Evolutionary conservation across 495 filamentous ascomycete species (phyloP).

Genomic region (Penicillium lagena): DNA sequence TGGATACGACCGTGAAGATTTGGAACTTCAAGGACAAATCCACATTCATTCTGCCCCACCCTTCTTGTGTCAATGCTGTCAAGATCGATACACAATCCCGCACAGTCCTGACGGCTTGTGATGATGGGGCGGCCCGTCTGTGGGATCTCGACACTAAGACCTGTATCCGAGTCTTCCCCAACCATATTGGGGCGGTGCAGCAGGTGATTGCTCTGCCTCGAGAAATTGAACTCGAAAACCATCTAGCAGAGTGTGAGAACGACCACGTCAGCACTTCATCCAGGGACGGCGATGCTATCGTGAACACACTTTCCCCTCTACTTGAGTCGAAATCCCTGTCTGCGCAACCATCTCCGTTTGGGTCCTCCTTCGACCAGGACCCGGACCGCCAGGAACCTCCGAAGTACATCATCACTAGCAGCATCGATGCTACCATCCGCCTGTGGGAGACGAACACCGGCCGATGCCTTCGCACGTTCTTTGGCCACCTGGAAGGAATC

Average conservation of each 20-base stretch:
- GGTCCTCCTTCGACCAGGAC: constrained; percentile 49
- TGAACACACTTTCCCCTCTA: constrained; percentile 14
- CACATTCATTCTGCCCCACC: constrained; percentile 70
- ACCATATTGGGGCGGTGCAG: constrained; percentile 95
- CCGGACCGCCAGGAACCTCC: constrained; percentile 65
- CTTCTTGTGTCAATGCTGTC: constrained; percentile 91
- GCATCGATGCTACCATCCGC: constrained; percentile 84
- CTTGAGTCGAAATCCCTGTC: constrained; percentile 23
- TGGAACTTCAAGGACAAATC: constrained; percentile 87
- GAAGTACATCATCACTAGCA: constrained; percentile 85
- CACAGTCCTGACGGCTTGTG: constrained; percentile 86
- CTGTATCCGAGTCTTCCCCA: constrained; percentile 76
- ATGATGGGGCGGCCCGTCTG: constrained; percentile 86
- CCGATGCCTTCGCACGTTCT: constrained; percentile 81
- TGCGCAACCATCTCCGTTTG: constrained; percentile 47
- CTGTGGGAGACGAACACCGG: constrained; percentile 87
- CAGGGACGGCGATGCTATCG: constrained; percentile 22
- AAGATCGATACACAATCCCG: constrained; percentile 72
- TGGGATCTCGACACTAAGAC: constrained; percentile 83
- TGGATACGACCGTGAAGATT: constrained; percentile 85
- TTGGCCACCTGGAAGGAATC: constrained; percentile 92
- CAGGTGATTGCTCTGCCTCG: constrained; percentile 75
- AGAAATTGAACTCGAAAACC: constrained; percentile 81
- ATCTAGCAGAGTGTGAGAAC: constrained; percentile 51
- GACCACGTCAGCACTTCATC: constrained; percentile 34